These are phyloP conservation scores for Russula abietina DNA, from an alignment of 768 basidiomycete species.

Conservation along the genomic window DNA sequence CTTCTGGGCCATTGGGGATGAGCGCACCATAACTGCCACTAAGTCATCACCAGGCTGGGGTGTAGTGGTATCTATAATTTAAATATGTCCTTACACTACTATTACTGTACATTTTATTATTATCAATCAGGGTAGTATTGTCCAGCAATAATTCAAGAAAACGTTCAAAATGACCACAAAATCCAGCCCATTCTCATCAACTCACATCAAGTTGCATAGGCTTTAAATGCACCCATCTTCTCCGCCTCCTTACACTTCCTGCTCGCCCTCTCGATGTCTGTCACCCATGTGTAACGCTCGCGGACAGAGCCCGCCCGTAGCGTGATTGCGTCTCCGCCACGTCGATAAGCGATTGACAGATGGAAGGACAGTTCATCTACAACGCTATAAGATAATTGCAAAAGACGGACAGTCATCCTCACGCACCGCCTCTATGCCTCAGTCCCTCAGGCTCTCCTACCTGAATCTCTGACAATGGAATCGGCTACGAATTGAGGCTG, in stretches of 20 bases:
- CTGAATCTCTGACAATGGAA: constrained; percentile 60
- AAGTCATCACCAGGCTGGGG: too few species aligned
- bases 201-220: not conserved
- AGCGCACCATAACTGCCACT: too few species aligned
- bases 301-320: constrained; percentile 52
- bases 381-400: not conserved
- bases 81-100: too few species aligned
- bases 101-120: too few species aligned
- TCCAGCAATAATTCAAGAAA: not conserved
- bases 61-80: too few species aligned
- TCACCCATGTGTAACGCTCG: constrained; percentile 53
- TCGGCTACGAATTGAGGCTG: constrained; percentile 45
- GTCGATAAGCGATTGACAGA: constrained; percentile 58
- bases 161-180: not conserved
- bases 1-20: too few species aligned
- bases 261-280: constrained; percentile 40
- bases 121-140: not conserved
- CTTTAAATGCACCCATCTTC: not conserved
- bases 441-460: constrained; percentile 41
- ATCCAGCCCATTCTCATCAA: not conserved
- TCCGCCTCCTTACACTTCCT: constrained; percentile 30
- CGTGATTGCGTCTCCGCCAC: constrained; percentile 65
- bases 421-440: constrained; percentile 45
- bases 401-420: not conserved
- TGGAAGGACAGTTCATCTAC: constrained; percentile 67